Conservation (phyloP, 768 basidiomycete species). For the Suillus americanus region DNA sequence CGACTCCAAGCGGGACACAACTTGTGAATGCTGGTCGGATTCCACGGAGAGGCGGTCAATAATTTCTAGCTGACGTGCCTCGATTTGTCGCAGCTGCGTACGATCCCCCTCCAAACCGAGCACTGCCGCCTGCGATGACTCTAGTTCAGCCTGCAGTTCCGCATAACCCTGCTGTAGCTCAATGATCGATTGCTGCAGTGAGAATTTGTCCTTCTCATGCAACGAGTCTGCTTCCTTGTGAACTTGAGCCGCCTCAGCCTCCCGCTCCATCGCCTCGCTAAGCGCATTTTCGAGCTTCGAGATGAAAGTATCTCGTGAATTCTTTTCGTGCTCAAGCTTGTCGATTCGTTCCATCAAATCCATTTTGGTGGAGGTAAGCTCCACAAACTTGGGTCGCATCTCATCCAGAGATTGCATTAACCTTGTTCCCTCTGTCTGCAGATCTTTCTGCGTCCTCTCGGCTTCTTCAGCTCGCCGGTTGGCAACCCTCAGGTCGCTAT, state of each 20-base stretch:
- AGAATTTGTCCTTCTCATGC: constrained; percentile 52
- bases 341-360: constrained; percentile 67
- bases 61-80: constrained; percentile 54
- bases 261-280: constrained; percentile 52
- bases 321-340: constrained; percentile 51
- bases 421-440: constrained; percentile 76
- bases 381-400: constrained; percentile 82
- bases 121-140: constrained; percentile 50
- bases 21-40: constrained; percentile 50
- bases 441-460: constrained; percentile 65
- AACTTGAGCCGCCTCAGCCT: constrained; percentile 44
- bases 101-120: constrained; percentile 67
- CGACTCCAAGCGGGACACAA: constrained; percentile 49
- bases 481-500: constrained; percentile 65
- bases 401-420: constrained; percentile 83
- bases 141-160: constrained; percentile 63
- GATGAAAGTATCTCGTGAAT: constrained; percentile 56
- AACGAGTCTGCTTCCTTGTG: constrained; percentile 44
- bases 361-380: constrained; percentile 71
- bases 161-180: constrained; percentile 64
- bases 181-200: constrained; percentile 47
- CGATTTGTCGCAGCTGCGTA: constrained; percentile 55
- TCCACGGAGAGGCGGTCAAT: constrained; percentile 50
- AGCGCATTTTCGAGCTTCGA: constrained; percentile 60
- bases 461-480: constrained; percentile 72